These are phyloP conservation scores for Phytophthora pluvialis DNA, from an alignment of 352 stramenopile genomes.

Conservation along the genomic window DNA sequence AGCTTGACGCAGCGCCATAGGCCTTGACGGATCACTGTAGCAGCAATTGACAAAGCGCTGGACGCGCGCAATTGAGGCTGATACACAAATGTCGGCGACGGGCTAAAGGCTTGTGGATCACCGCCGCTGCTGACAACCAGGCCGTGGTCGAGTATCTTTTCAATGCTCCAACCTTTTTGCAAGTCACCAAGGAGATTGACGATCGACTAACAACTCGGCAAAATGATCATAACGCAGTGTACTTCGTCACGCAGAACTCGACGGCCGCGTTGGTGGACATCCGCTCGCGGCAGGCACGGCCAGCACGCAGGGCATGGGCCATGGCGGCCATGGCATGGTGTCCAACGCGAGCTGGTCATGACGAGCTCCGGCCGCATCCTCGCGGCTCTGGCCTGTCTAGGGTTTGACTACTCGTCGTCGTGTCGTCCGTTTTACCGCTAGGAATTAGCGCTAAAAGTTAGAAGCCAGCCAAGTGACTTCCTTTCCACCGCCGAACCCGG, in stretches of 20 bases:
- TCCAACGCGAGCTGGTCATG: constrained; percentile 15
- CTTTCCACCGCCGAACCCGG: constrained; percentile 14
- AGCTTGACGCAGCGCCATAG: background rate
- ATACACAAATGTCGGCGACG: background rate
- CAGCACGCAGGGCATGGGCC: background rate
- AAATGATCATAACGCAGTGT: background rate
- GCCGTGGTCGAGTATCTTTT: constrained; percentile 13
- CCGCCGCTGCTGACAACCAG: background rate
- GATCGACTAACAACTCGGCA: background rate
- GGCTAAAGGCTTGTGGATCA: background rate
- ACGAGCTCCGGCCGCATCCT: constrained; percentile 24
- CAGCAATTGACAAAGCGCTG: background rate
- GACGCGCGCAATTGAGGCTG: background rate
- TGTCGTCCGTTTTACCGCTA: constrained; percentile 12
- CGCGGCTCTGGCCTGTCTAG: constrained; percentile 11
- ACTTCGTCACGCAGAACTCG: background rate
- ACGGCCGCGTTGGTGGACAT: background rate
- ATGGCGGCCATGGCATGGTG: background rate
- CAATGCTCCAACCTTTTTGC: constrained; percentile 1
- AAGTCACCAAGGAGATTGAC: constrained; percentile 1
- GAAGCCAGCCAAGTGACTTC: constrained; percentile 18
- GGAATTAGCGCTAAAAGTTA: constrained; percentile 28
- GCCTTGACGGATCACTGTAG: too few relatives aligned
- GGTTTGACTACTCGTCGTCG: background rate
- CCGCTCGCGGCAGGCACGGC: background rate